Evolutionary conservation across 140 eudicot genomes (phyloP).

Genomic region (Cichorium intybus): DNA sequence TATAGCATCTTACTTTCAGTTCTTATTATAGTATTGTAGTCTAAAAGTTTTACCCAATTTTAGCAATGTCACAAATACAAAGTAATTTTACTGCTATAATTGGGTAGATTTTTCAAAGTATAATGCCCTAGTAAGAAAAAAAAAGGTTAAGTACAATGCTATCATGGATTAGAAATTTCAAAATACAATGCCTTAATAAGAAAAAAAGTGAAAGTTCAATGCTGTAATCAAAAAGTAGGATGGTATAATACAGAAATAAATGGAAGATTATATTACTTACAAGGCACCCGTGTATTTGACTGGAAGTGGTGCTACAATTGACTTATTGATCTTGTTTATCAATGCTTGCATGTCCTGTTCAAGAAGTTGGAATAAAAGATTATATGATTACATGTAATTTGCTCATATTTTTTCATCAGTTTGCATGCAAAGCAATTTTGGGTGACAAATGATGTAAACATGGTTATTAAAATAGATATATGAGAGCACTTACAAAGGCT

Average conservation of each 20-base stretch:
- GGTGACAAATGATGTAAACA: constrained; percentile 2
- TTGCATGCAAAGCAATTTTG: neutral
- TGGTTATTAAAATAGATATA: neutral
- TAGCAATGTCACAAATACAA: no score
- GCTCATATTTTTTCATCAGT: neutral
- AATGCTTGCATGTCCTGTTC: constrained; percentile 96
- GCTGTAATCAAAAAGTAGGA: neutral
- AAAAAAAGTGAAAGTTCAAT: no score
- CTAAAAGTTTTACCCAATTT: no score
- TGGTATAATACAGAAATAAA: constrained; percentile 2
- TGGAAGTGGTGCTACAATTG: constrained; percentile 93
- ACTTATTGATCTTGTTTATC: constrained; percentile 88
- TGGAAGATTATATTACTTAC: constrained; percentile 49
- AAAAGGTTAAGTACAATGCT: no score
- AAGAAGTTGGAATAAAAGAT: constrained; percentile 8
- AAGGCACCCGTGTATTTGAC: constrained; percentile 76
- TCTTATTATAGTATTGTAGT: neutral
- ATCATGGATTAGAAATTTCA: no score
- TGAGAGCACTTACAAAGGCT: constrained; percentile 81
- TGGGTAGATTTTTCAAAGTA: no score
- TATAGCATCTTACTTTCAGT: neutral
- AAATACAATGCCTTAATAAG: no score
- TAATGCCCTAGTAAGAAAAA: no score
- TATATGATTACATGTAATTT: constrained; percentile 3
- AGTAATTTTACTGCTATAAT: no score